Evolutionary conservation across 768 basidiomycete species (phyloP).

Genomic region (Sarcodon sp.): DNA sequence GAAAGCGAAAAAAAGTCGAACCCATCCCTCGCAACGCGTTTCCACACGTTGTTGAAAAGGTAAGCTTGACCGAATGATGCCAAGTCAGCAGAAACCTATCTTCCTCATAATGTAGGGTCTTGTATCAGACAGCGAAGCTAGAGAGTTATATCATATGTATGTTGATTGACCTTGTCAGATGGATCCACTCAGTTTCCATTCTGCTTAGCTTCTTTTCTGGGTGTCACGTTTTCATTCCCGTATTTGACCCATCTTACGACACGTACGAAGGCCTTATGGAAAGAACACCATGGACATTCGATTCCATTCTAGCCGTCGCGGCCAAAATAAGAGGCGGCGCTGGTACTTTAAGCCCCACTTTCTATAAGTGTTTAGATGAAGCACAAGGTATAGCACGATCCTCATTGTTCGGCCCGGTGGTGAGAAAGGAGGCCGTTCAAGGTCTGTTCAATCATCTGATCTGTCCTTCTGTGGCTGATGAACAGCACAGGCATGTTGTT

Average conservation of each 20-base stretch:
- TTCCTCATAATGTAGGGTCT: slow-evolving; percentile 42
- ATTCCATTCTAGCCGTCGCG: slow-evolving; percentile 86
- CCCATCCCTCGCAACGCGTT: slow-evolving; percentile 78
- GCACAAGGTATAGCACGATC: slow-evolving; percentile 93
- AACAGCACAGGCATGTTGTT: slow-evolving; percentile 65
- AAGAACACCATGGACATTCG: slow-evolving; percentile 92
- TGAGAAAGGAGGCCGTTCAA: slow-evolving; percentile 91
- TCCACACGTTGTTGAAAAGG: slow-evolving; percentile 85
- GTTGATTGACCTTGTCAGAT: slow-evolving; percentile 11
- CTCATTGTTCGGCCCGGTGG: slow-evolving; percentile 86
- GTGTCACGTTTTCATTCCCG: slow-evolving; percentile 91
- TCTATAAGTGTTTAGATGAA: slow-evolving; percentile 87
- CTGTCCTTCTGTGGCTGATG: slow-evolving; percentile 1
- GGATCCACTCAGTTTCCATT: neutral
- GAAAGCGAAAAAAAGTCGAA: slow-evolving; percentile 77
- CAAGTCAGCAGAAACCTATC: neutral
- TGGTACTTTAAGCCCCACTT: slow-evolving; percentile 72
- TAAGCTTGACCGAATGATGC: slow-evolving; percentile 10
- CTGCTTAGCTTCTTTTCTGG: slow-evolving; percentile 80
- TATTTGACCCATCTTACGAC: slow-evolving; percentile 90
- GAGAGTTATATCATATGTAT: slow-evolving; percentile 87
- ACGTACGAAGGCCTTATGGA: slow-evolving; percentile 87
- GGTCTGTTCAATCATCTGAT: slow-evolving; percentile 29
- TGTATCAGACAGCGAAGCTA: slow-evolving; percentile 74
- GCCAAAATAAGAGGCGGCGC: slow-evolving; percentile 87